A percentile compares a stretch with the other conserved stretches of the same genome.
Conservation (phyloP, 164 flowering plant genomes). For the Protea cynaroides region DNA sequence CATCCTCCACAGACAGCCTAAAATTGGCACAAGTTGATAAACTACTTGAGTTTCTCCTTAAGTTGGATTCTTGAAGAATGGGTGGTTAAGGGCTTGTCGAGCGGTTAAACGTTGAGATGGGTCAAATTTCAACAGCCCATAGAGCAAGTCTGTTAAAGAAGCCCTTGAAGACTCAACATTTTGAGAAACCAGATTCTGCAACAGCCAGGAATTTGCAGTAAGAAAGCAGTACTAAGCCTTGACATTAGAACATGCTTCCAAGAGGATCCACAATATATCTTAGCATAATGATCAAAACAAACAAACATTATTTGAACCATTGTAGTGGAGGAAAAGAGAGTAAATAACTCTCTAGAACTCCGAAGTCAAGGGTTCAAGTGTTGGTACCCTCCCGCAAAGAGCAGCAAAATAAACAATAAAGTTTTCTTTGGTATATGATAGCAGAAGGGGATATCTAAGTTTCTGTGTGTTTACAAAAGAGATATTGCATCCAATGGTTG, state of each 20-base stretch:
- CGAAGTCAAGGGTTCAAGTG: no score
- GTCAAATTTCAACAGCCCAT: constrained; percentile 61
- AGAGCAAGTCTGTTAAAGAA: constrained; percentile 43
- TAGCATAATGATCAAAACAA: no score
- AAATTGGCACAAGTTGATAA: neutral
- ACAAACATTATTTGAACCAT: no score
- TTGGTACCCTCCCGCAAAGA: no score
- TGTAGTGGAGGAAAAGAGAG: no score
- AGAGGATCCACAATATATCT: no score
- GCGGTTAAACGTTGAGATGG: constrained; percentile 72
- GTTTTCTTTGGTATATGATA: neutral
- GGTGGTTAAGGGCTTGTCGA: constrained; percentile 63
- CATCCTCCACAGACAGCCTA: no score
- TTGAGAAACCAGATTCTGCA: constrained; percentile 54
- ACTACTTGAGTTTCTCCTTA: constrained; percentile 6
- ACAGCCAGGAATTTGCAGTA: neutral
- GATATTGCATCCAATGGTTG: no score
- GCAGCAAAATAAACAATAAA: neutral
- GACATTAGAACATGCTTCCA: neutral
- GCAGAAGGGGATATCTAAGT: no score
- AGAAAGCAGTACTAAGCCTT: neutral
- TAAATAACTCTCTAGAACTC: no score
- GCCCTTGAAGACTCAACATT: constrained; percentile 36
- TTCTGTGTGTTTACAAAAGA: no score
- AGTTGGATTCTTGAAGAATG: constrained; percentile 42